Base-by-base conservation (phyloP, 2,329 filamentous ascomycete species). In the Dothideomycetes sp. region DNA sequence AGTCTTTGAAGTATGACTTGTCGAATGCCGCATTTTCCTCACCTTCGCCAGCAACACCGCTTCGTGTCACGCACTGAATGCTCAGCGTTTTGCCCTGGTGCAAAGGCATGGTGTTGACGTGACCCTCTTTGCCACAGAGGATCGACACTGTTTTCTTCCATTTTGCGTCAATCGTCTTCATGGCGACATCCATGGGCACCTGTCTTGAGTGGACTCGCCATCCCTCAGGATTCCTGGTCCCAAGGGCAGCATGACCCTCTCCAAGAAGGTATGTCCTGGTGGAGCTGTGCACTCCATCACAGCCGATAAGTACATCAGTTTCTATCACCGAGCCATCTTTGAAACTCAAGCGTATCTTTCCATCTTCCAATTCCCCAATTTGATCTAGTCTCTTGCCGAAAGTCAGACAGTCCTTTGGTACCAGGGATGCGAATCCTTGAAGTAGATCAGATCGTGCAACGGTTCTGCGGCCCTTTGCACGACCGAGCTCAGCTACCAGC, bases 281-380 rank as follows among this genome's bases (percentile, higher is more conserved):
- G 2, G 60, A 55, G 15, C 68, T 72, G 47, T 69, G 66, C 34
- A 75, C 66, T 30, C 72, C 72, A 50, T 75, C 71, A 1, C 69
- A 65, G 1, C 69, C 71, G 12, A 75, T 59, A 17, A 73, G 49
- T 31, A 73, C 51, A 45, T 75, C 68, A 0, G 66, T 68, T 0
- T 52, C 49, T 0, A 57, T 57, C 3, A 51, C 57, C 0, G 59
- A 63, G 4, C 66, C 69, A 47, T 75, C 71, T n/a, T 60, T 53
- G 47, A 75, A 75, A 18, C 49, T 49, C 1, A 73, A 41, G 12
- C 42, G 50, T 1, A 62, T 52, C 2, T 43, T 38, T 11, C 59
- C 49, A 31, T 52, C 36, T 12, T 60, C 52, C 4, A 52, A 53
- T 16, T 55, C 47, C 4, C 19, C 33, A 1, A 66, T 62, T 3